phyloP scores from a whole-genome alignment of 176 grass and related monocot genomes.

The Zoysia pacifica region DNA sequence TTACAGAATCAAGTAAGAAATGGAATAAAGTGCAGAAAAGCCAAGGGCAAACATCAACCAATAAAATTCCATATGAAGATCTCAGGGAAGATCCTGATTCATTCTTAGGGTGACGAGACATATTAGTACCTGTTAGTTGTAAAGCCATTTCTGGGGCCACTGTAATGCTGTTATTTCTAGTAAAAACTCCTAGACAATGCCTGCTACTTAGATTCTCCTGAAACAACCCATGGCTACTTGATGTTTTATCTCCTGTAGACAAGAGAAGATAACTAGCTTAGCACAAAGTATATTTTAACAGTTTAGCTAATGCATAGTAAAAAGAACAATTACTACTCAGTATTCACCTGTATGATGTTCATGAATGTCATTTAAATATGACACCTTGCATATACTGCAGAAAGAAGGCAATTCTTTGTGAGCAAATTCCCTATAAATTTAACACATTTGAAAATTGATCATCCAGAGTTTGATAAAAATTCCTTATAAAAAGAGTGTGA shows the following conservation, averaged over 20 bases:
- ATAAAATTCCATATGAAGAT: neutral
- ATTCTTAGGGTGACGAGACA: slow-evolving; percentile 8
- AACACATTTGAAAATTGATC: no score
- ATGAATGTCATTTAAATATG: neutral
- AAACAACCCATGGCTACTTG: slow-evolving; percentile 5
- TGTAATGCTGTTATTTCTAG: neutral
- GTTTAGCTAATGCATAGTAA: neutral
- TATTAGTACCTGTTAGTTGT: neutral
- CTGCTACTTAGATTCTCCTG: neutral
- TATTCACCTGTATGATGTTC: slow-evolving; percentile 26
- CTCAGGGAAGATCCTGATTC: neutral
- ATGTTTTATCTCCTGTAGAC: neutral
- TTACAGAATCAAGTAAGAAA: slow-evolving; percentile 21
- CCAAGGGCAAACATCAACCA: slow-evolving; percentile 2
- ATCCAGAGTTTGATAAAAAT: no score
- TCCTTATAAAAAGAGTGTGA: no score
- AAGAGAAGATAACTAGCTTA: no score
- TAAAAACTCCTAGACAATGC: neutral
- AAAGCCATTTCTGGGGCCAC: neutral
- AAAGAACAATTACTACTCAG: neutral
- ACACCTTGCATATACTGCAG: no score
- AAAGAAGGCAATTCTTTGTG: neutral
- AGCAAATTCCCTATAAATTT: slow-evolving; percentile 19
- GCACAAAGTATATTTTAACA: neutral
- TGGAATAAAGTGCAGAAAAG: slow-evolving; percentile 12